phyloP scores from a whole-genome alignment of 306 rosid genomes.

The Biancaea sappan region DNA sequence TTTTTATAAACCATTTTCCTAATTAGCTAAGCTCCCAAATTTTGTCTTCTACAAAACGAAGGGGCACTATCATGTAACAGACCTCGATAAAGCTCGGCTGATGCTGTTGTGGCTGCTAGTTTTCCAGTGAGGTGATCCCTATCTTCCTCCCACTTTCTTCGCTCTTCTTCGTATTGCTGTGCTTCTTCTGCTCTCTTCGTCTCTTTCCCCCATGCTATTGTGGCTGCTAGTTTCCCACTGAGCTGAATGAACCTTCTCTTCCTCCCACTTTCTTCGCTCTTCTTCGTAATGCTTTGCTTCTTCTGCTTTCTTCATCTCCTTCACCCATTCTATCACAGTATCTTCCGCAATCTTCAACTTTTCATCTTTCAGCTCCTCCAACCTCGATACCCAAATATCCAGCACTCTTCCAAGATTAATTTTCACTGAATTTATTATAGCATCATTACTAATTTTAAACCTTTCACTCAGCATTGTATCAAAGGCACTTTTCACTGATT shows the following conservation, averaged over 20 bases:
- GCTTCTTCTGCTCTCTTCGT: not conserved
- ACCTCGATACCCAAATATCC: too few species aligned
- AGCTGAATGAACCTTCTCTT: constrained; percentile 13
- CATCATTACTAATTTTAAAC: too few species aligned
- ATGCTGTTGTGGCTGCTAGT: not conserved
- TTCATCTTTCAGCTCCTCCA: not conserved
- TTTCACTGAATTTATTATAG: too few species aligned
- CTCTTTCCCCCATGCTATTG: not conserved
- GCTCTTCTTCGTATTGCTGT: not conserved
- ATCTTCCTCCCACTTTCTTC: constrained; percentile 11
- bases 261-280: constrained; percentile 2
- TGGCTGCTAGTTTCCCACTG: not conserved
- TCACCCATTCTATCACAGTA: too few species aligned
- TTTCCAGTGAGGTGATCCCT: not conserved
- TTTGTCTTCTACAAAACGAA: too few species aligned
- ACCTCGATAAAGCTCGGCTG: not conserved
- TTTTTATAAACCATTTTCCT: too few species aligned
- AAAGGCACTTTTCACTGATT: too few species aligned
- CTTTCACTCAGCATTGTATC: too few species aligned
- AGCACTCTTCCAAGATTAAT: too few species aligned
- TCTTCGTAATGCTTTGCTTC: not conserved
- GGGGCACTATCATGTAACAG: not conserved
- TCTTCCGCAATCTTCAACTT: not conserved
- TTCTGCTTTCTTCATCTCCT: not conserved
- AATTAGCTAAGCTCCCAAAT: too few species aligned